phyloP scores from a whole-genome alignment of 2,329 filamentous ascomycete species.

The Fusarium foetens region DNA sequence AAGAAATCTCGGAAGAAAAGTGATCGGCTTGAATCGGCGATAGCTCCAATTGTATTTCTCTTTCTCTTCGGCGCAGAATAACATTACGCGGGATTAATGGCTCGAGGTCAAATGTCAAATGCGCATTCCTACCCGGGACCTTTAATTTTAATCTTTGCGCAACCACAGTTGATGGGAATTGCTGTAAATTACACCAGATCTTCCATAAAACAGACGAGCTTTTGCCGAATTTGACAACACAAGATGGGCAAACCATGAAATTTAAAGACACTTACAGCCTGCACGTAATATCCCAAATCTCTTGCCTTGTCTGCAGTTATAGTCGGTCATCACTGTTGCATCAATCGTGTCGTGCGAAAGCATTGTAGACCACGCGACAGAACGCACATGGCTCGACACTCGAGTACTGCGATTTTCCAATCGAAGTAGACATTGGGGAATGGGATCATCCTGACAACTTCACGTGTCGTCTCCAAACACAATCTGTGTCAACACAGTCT shows the following conservation, averaged over 20 bases:
- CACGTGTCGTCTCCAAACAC: not conserved
- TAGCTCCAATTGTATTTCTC: not conserved
- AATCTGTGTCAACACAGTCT: too few relatives aligned
- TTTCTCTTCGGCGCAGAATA: fast-evolving
- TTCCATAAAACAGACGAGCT: not conserved
- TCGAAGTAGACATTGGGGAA: fast-evolving
- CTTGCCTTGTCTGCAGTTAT: not conserved
- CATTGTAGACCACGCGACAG: too few relatives aligned
- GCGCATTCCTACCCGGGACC: not conserved
- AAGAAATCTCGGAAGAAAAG: fast-evolving
- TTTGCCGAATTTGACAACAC: not conserved
- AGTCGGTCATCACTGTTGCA: not conserved
- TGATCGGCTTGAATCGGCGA: not conserved
- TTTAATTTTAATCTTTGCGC: not conserved
- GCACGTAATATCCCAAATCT: fast-evolving
- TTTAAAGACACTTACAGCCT: not conserved
- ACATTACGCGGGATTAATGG: fast-evolving
- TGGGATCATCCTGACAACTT: not conserved
- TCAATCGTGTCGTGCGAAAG: not conserved
- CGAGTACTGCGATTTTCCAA: fast-evolving
- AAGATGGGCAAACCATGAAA: not conserved
- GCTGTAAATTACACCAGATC: not conserved
- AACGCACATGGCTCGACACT: too few relatives aligned
- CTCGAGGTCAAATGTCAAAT: not conserved
- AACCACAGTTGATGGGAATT: not conserved